phyloP scores from a whole-genome alignment of 2,329 filamentous ascomycete genomes.

The Colletotrichum lentis region DNA sequence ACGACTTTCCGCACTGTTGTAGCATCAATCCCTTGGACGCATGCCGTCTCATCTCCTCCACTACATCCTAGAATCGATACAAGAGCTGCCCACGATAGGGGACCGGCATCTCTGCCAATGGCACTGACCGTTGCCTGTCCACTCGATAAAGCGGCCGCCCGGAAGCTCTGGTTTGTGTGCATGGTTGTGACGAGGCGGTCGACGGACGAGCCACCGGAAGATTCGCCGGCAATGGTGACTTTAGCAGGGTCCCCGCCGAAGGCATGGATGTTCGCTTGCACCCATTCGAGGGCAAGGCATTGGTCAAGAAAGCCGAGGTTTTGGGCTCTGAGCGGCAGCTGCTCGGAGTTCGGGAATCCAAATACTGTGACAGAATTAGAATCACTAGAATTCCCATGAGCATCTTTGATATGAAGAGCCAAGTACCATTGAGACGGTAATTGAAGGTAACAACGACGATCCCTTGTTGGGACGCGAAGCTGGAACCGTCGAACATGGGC shows the following conservation, averaged over 20 bases:
- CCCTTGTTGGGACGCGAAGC: constrained; percentile 22
- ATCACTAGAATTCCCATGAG: neutral
- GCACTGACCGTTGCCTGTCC: constrained; percentile 20
- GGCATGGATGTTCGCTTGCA: constrained; percentile 66
- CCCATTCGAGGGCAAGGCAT: constrained; percentile 65
- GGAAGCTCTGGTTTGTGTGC: constrained; percentile 8
- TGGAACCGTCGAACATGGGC: constrained; percentile 19
- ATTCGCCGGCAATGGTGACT: constrained; percentile 69
- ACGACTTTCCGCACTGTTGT: neutral
- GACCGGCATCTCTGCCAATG: constrained; percentile 10
- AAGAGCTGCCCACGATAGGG: constrained; percentile 15
- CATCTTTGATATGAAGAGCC: neutral
- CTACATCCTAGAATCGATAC: neutral
- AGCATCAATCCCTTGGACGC: constrained; percentile 6
- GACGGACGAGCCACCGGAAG: constrained; percentile 63
- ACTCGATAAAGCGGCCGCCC: constrained; percentile 19
- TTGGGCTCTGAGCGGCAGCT: neutral
- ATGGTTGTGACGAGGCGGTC: constrained; percentile 18
- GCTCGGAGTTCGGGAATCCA: constrained; percentile 22
- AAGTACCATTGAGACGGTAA: constrained; percentile 18
- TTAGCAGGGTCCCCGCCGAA: constrained; percentile 70
- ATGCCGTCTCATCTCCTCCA: constrained; percentile 5
- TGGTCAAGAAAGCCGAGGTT: constrained; percentile 68
- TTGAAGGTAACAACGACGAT: constrained; percentile 30
- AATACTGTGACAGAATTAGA: neutral